A percentile compares a stretch with the other conserved stretches of the same genome.
phyloP scores from a whole-genome alignment of 2,329 filamentous ascomycete genomes.

The Fusarium sterilihyphosum region DNA sequence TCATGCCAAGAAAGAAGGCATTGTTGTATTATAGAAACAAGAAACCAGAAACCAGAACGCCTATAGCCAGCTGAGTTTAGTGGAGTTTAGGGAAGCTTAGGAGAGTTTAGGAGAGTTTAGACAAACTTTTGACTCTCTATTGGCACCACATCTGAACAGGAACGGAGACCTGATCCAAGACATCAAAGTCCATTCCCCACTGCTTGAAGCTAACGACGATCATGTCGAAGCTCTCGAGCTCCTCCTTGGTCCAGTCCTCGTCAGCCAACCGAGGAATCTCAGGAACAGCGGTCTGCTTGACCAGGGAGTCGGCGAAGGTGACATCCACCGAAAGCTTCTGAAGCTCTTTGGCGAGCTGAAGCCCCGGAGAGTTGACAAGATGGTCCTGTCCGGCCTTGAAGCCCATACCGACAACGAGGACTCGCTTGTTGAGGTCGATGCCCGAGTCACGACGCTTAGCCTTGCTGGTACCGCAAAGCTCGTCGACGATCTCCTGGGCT shows the following conservation, averaged over 20 bases:
- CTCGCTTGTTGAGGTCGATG: conserved; percentile 4
- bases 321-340: conserved; percentile 27
- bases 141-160: conserved; percentile 32
- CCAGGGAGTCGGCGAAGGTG: conserved; percentile 31
- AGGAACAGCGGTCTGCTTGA: conserved; percentile 25
- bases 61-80: neutral
- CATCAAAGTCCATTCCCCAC: conserved; percentile 25
- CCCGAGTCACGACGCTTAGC: conserved; percentile 18
- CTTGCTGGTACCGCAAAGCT: neutral
- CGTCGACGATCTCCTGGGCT: conserved; percentile 8
- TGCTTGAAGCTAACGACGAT: conserved; percentile 33
- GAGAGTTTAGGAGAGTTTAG: too few relatives aligned
- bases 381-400: conserved; percentile 40
- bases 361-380: conserved; percentile 34
- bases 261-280: conserved; percentile 25
- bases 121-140: neutral
- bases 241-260: conserved; percentile 22
- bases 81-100: too few relatives aligned
- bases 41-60: neutral
- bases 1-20: neutral
- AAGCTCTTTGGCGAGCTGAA: conserved; percentile 24
- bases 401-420: conserved; percentile 33
- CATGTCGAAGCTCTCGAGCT: conserved; percentile 30
- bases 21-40: neutral
- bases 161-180: conserved; percentile 7